These are phyloP conservation scores for Paraphysoderma sedebokerense DNA, from an alignment of 371 early-diverging fungal genomes.

Conservation along the genomic window DNA sequence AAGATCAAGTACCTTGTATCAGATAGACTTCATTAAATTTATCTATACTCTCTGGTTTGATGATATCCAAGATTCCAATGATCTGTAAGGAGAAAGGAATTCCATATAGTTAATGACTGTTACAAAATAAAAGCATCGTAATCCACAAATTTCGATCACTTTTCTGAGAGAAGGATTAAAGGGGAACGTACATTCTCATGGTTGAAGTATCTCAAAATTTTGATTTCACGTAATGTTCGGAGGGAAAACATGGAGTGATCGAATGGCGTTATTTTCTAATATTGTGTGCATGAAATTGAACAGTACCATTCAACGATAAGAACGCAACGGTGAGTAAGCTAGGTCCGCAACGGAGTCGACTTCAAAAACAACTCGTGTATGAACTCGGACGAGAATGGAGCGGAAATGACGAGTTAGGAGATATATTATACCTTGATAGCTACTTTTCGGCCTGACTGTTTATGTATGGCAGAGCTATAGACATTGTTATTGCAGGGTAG, in stretches of 20 bases:
- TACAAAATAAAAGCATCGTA: too few relatives aligned
- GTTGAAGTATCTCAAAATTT: constrained; percentile 29
- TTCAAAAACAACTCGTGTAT: too few relatives aligned
- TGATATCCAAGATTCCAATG: constrained; percentile 29
- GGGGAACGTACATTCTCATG: constrained; percentile 28
- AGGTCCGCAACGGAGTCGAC: too few relatives aligned
- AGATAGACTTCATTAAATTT: constrained; percentile 26
- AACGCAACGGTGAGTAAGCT: too few relatives aligned
- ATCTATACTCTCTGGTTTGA: constrained; percentile 16
- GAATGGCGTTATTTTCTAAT: constrained; percentile 31
- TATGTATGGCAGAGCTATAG: constrained; percentile 8
- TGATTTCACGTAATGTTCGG: constrained; percentile 33
- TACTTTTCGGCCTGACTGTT: constrained; percentile 16
- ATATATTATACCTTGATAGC: too few relatives aligned
- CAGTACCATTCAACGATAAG: too few relatives aligned
- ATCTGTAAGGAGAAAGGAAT: constrained; percentile 9
- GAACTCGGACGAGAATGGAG: too few relatives aligned
- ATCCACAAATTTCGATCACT: neutral
- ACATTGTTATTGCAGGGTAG: neutral
- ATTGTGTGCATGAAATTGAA: too few relatives aligned
- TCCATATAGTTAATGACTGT: neutral
- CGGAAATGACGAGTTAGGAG: too few relatives aligned
- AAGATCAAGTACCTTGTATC: neutral
- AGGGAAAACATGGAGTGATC: constrained; percentile 31
- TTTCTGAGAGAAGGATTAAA: too few relatives aligned